Conservation (phyloP, 2,329 filamentous ascomycete species). For the Pyrenochaeta sp. region DNA sequence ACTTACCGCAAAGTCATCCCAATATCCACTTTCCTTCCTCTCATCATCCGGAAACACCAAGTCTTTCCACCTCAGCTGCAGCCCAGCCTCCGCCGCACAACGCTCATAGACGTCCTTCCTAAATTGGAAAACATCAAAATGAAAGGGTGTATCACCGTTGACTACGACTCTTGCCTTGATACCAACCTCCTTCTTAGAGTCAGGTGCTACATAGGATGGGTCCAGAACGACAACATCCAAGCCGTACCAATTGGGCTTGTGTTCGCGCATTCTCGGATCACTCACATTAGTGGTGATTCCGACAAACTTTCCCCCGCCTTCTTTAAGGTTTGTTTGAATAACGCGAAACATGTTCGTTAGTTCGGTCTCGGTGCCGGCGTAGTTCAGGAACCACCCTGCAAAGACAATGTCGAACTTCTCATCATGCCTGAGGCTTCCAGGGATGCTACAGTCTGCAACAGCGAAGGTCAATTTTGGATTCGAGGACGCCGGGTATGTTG, state of each 20-base stretch:
- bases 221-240: conserved; percentile 32
- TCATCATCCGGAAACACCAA: conserved; percentile 36
- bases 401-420: conserved; percentile 36
- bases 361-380: conserved; percentile 32
- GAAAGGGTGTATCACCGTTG: conserved; percentile 21
- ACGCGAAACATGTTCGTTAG: conserved; percentile 34
- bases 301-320: conserved; percentile 24
- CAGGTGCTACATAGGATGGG: conserved; percentile 23
- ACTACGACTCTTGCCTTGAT: conserved; percentile 31
- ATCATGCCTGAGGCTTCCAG: background rate
- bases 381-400: conserved; percentile 44
- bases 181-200: conserved; percentile 21
- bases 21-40: conserved; percentile 29
- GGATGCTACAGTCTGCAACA: conserved; percentile 35
- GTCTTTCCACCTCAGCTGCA: conserved; percentile 30
- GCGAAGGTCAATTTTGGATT: conserved; percentile 28
- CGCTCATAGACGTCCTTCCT: conserved; percentile 35
- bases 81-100: conserved; percentile 29
- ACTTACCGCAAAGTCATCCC: conserved; percentile 30
- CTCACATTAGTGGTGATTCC: conserved; percentile 36
- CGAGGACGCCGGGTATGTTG: conserved; percentile 19
- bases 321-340: conserved; percentile 24
- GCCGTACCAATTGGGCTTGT: conserved; percentile 35
- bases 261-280: conserved; percentile 21
- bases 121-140: conserved; percentile 41